phyloP scores from a whole-genome alignment of 768 basidiomycete species.

The Tulasnella sp. region DNA sequence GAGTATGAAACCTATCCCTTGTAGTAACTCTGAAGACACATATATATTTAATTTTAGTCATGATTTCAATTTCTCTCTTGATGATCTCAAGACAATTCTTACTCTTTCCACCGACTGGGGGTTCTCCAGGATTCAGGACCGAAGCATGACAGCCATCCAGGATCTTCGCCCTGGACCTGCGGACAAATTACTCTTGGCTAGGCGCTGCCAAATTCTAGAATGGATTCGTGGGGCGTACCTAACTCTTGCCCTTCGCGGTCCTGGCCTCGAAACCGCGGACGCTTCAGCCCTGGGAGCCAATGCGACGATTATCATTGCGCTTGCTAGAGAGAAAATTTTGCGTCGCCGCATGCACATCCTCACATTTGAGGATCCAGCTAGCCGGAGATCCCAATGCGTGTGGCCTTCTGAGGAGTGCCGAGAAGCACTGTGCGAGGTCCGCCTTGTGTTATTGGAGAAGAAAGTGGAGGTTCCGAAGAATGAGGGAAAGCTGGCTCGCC shows the following conservation, averaged over 20 bases:
- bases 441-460: not conserved
- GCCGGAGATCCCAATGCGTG: not conserved
- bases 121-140: not conserved
- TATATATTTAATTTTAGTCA: not conserved
- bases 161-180: not conserved
- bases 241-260: not conserved
- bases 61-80: not conserved
- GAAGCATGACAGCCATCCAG: not conserved
- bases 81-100: not conserved
- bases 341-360: not conserved
- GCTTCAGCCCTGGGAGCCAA: not conserved
- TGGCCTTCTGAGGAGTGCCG: not conserved
- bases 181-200: not conserved
- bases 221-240: not conserved
- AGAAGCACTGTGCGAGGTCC: not conserved
- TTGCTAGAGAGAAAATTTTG: not conserved
- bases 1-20: not conserved
- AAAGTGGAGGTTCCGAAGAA: not conserved
- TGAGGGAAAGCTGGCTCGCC: not conserved
- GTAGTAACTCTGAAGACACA: not conserved
- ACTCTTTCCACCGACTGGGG: not conserved
- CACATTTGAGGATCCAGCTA: not conserved
- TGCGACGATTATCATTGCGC: not conserved
- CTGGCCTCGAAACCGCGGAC: not conserved
- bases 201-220: not conserved